Percentiles rank a stretch among this genome's conserved stretches.
phyloP scores from a whole-genome alignment of 768 basidiomycete species.

The Termitomyces sp. region DNA sequence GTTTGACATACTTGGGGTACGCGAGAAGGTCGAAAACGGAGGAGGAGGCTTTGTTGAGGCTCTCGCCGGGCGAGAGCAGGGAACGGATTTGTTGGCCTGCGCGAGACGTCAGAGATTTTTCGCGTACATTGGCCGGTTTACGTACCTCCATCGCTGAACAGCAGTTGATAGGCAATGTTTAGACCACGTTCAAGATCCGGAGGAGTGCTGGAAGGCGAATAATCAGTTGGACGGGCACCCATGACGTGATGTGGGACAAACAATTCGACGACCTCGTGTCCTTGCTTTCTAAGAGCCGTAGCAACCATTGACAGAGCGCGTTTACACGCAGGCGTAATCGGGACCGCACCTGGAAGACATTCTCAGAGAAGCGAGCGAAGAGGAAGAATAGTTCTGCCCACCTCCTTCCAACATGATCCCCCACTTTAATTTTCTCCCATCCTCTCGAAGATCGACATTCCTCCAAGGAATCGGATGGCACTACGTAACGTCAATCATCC shows the following conservation, averaged over 20 bases:
- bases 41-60: conserved; percentile 23
- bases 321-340: conserved; percentile 58
- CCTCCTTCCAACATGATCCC: conserved; percentile 61
- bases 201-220: conserved; percentile 22
- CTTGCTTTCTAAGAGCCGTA: conserved; percentile 47
- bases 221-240: not conserved
- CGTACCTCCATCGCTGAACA: conserved; percentile 54
- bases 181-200: conserved; percentile 49
- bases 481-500: conserved; percentile 20
- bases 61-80: conserved; percentile 28
- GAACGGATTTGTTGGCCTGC: conserved; percentile 40
- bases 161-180: conserved; percentile 45
- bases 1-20: conserved; percentile 36
- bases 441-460: conserved; percentile 38
- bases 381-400: conserved; percentile 17
- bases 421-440: conserved; percentile 53
- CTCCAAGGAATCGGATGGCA: conserved; percentile 48
- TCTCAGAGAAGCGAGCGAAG: not conserved
- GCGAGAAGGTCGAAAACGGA: conserved; percentile 27
- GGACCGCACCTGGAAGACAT: conserved; percentile 40
- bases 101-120: not conserved
- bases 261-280: conserved; percentile 63
- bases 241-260: conserved; percentile 21
- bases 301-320: conserved; percentile 49
- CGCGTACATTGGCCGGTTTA: too few relatives aligned